Conservation (phyloP, 352 stramenopile species). For the Globisporangium iwayamae region DNA sequence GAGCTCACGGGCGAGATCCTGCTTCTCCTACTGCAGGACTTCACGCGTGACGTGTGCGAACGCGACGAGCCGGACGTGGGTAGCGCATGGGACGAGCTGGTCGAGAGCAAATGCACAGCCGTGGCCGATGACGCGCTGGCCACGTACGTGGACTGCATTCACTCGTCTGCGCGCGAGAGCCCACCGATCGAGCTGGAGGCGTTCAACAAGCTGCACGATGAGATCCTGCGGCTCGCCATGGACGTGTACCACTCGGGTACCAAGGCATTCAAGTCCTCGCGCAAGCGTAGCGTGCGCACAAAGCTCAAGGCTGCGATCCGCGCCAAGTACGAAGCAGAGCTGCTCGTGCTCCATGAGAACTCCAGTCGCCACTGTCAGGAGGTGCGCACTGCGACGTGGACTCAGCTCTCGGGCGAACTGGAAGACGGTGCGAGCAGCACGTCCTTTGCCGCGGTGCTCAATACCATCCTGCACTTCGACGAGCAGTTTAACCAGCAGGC, state of each 20-base stretch:
- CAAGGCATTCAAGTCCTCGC: slow-evolving; percentile 31
- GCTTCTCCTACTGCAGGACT: slow-evolving; percentile 29
- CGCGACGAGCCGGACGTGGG: slow-evolving; percentile 47
- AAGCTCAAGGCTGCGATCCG: slow-evolving; percentile 52
- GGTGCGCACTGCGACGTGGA: slow-evolving; percentile 40
- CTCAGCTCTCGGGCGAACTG: slow-evolving; percentile 22
- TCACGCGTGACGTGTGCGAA: slow-evolving; percentile 25
- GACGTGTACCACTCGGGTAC: slow-evolving; percentile 56
- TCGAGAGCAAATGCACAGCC: slow-evolving; percentile 44
- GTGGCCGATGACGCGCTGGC: slow-evolving; percentile 57
- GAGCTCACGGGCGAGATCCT: slow-evolving; percentile 62
- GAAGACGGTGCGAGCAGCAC: background rate
- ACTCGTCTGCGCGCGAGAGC: slow-evolving; percentile 44
- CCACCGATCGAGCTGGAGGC: slow-evolving; percentile 60
- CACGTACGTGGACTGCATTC: slow-evolving; percentile 77
- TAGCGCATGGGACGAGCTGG: slow-evolving; percentile 64
- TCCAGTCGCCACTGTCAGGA: slow-evolving; percentile 53
- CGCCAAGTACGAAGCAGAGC: slow-evolving; percentile 34
- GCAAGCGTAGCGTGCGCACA: slow-evolving; percentile 39
- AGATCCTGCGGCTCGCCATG: slow-evolving; percentile 67
- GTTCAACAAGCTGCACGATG: slow-evolving; percentile 66
- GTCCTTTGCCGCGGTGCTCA: slow-evolving; percentile 40
- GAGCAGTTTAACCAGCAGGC: slow-evolving; percentile 39
- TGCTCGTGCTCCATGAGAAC: slow-evolving; percentile 32
- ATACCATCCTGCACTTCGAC: slow-evolving; percentile 54